Evolutionary conservation across 768 basidiomycete genomes (phyloP), one percentile per base, ranked within the genome.

Genomic region (Mycena amicta): DNA sequence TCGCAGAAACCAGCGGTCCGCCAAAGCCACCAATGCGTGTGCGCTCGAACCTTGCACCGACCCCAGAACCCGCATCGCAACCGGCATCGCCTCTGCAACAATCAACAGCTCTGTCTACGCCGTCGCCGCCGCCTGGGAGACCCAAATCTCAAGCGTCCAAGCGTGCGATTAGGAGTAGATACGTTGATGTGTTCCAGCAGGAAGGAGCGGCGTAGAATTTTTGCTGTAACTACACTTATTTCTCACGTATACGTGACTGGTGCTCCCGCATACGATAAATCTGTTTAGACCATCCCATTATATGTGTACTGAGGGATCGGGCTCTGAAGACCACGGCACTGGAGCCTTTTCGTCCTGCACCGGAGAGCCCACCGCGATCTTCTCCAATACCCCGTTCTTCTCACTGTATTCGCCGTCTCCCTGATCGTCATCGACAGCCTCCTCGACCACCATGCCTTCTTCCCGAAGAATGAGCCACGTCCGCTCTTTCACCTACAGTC

Each of bases 171-270:
- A 84, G 93, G 55, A 90, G 79, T 69, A 85, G 92, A 60, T 97
- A 97, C 69, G 93, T 97, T 2, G 93, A 95, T 68, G 89, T 95
- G n/a, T 88, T 95, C 72, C 86, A 89, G 63, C 82, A 87, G 65
- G 78, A 80, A 29, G 73, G 67, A 29, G 60, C 43, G 45, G 54
- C 58, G 25, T 59, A 64, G 52, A 66, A 51, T 13, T 29, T 49
- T 49, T 49, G 47, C 47, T 49, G 22, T 49, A 13, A 25, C 20
- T 49, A 28, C 20, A 43, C 41, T 28, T 49, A 49, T 49, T 45
- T 8, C 43, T 45, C 43, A 45, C 22, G 43, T 37, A 37, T 18
- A 37, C 33, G 18, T 37, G n/a, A n/a, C n/a, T n/a, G n/a, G n/a
- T n/a, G n/a, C n/a, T n/a, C n/a, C n/a, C n/a, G n/a, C n/a, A n/a